Base-by-base conservation (phyloP, 345 rosid species). In the Ceriops zippeliana region DNA sequence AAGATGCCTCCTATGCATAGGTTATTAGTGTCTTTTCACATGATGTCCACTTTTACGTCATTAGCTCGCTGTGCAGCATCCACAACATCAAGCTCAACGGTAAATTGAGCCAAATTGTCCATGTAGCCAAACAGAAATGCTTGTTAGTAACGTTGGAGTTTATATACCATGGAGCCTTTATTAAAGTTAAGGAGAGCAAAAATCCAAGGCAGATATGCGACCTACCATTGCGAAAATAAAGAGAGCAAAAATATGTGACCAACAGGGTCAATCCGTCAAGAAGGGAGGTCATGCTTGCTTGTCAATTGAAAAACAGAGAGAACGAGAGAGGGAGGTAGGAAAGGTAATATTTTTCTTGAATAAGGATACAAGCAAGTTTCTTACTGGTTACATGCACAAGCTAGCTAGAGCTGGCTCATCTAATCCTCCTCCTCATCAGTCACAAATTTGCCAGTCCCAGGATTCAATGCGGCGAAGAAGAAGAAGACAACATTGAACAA, bases 401-500 rank as follows among this genome's bases (percentile, higher is more conserved):
- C 59, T 21, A 46, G 49, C 6, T 5, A 0, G 27, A 27, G 4
- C 2, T 51, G 62, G 3, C 10, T 58, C 38, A 63, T 57, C 70
- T 73, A 81, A 5, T 53, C 26, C 58, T 80, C 86, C 0, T 83
- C 93, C 54, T 82, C 92, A 71, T 93, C 98, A 0, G 97, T 93
- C 57, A 93, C 67, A 78, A 93, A 93, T 62, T 90, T 86, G 63
- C 98, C 98, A 58, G 86, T 93, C 1, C 98, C 97, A 17, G 98
- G 98, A 72, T 93, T 93, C 81, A 90, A 75, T 16, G 98, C 98
- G 10, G 98, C 97, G n/a, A 88, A 0, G 79, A 93, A 93, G 92
- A 93, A 93, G 90, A 93, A 90, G 72, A 82, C 52, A 65, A 93
- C 95, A 21, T 89, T 93, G 83, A 93, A 85, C 80, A 93, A 76